Percentiles rank a stretch among this genome's conserved stretches.
Evolutionary conservation across 495 filamentous ascomycete genomes (phyloP).

Genomic region (Daldinia loculata): DNA sequence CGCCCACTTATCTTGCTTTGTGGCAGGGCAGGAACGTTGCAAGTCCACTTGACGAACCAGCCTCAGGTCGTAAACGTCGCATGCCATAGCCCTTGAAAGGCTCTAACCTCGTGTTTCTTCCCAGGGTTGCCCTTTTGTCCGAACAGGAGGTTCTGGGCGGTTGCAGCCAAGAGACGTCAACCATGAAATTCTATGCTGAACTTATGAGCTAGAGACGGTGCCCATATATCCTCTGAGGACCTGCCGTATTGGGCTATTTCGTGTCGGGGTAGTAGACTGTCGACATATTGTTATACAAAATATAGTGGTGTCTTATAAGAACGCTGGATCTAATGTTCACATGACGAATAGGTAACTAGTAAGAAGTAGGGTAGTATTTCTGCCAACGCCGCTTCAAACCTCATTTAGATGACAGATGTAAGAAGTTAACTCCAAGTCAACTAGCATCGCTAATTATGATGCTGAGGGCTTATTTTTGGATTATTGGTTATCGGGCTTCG

Average conservation of each 20-base stretch:
- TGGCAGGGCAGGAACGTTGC: constrained; percentile 3
- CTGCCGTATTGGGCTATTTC: constrained; percentile 27
- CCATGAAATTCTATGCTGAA: constrained; percentile 6
- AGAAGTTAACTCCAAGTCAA: background rate
- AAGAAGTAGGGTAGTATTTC: constrained; percentile 5
- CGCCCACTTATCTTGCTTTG: constrained; percentile 4
- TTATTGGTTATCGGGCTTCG: constrained; percentile 3
- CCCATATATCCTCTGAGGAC: constrained; percentile 25
- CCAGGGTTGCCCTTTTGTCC: constrained; percentile 16
- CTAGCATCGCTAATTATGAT: background rate
- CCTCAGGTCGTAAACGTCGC: constrained; percentile 11
- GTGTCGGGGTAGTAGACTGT: constrained; percentile 14
- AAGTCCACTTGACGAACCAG: constrained; percentile 19
- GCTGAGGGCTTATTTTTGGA: background rate
- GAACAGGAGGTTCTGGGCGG: constrained; percentile 2
- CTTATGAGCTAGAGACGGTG: constrained; percentile 10
- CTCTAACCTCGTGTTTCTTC: constrained; percentile 1
- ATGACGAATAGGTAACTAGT: constrained; percentile 21
- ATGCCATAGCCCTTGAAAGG: background rate
- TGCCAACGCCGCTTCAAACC: constrained; percentile 1
- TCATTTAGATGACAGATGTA: constrained; percentile 2
- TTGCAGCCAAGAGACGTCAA: constrained; percentile 25
- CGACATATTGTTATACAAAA: constrained; percentile 17
- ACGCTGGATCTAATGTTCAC: constrained; percentile 23
- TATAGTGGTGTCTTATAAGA: constrained; percentile 25